Percentiles rank a stretch among this genome's conserved stretches.
These are phyloP conservation scores for Salix caprea DNA, from an alignment of 345 rosid species.

Conservation along the genomic window DNA sequence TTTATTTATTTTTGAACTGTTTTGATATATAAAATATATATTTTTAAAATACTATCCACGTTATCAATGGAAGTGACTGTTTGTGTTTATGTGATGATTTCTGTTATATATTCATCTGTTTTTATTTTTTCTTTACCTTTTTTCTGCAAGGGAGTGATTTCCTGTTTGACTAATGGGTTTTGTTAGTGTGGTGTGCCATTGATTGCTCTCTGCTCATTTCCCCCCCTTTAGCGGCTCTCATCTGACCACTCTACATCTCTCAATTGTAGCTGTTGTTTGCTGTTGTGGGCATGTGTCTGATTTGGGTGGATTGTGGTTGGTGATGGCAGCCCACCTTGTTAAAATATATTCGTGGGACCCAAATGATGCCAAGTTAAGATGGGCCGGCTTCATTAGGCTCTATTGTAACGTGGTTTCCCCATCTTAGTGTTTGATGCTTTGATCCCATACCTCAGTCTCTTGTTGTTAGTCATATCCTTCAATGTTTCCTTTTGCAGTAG, in stretches of 20 bases:
- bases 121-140: background rate
- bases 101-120: background rate
- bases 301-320: conserved; percentile 28
- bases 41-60: no score
- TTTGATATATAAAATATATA: no score
- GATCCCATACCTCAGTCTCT: background rate
- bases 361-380: background rate
- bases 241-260: conserved; percentile 11
- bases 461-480: background rate
- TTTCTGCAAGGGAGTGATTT: conserved; percentile 26
- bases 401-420: background rate
- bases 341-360: conserved; percentile 22
- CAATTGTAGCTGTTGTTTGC: conserved; percentile 2
- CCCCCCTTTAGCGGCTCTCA: conserved; percentile 14
- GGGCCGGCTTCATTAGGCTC: conserved; percentile 11
- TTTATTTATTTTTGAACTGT: no score
- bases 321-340: conserved; percentile 22
- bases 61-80: conserved; percentile 29
- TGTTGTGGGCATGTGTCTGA: conserved; percentile 24
- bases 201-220: conserved; percentile 33
- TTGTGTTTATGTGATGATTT: background rate
- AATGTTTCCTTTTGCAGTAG: background rate
- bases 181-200: conserved; percentile 46
- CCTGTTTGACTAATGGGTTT: conserved; percentile 41
- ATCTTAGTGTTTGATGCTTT: background rate